phyloP scores from a whole-genome alignment of 257 asterid species.

The Penstemon barbatus region DNA sequence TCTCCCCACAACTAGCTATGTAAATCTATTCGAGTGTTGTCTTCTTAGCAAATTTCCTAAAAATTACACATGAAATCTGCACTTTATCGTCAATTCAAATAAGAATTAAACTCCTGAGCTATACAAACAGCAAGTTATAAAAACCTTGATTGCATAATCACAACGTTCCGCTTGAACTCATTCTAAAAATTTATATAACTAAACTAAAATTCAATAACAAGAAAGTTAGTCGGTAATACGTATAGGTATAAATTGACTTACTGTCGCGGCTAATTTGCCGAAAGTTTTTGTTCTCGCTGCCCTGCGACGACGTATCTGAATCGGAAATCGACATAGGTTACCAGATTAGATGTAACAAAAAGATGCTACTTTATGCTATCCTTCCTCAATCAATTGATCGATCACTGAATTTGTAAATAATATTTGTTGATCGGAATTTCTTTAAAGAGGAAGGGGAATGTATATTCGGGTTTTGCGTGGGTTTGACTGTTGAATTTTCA shows the following conservation, averaged over 20 bases:
- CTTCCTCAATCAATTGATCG: neutral
- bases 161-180: no score
- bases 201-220: no score
- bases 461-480: conserved; percentile 3
- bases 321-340: conserved; percentile 57
- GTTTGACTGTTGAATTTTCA: conserved; percentile 15
- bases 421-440: conserved; percentile 10
- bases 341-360: neutral
- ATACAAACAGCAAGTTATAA: no score
- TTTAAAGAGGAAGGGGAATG: neutral
- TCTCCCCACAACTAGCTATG: neutral
- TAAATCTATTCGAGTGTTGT: no score
- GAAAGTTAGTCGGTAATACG: no score
- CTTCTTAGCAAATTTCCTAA: no score
- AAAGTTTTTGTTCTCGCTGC: conserved; percentile 55
- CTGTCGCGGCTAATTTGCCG: conserved; percentile 66
- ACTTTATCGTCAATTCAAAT: no score
- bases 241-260: conserved; percentile 27
- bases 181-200: no score
- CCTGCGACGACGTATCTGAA: conserved; percentile 66
- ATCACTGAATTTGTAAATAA: neutral
- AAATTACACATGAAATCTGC: no score
- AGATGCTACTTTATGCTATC: neutral
- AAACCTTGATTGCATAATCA: no score
- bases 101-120: no score